These are phyloP conservation scores for Aspergillus sp. DNA, from an alignment of 2,329 filamentous ascomycete species.

Conservation along the genomic window DNA sequence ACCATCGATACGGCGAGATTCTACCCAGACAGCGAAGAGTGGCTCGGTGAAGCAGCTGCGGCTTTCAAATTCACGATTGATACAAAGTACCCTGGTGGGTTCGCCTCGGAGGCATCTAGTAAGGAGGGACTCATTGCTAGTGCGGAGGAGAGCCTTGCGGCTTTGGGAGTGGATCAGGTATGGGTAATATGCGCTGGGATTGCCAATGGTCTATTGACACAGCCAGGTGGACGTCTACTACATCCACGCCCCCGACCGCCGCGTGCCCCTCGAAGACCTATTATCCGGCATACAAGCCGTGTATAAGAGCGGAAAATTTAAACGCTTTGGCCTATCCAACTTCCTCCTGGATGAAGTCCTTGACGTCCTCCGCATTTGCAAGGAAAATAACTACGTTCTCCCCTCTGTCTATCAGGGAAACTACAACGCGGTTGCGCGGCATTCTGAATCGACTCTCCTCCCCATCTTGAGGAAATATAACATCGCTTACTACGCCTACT, in stretches of 20 bases:
- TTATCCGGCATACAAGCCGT: conserved; percentile 37
- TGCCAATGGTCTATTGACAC: neutral
- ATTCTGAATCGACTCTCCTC: conserved; percentile 47
- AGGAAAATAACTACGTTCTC: conserved; percentile 44
- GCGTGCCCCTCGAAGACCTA: conserved; percentile 37
- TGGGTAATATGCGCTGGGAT: neutral
- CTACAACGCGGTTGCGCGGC: conserved; percentile 45
- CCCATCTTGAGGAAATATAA: conserved; percentile 50
- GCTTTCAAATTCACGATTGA: too few relatives aligned
- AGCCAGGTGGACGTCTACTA: conserved; percentile 20
- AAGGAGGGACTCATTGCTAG: too few relatives aligned
- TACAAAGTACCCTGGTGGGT: too few relatives aligned
- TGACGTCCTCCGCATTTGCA: conserved; percentile 41
- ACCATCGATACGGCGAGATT: too few relatives aligned
- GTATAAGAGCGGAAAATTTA: conserved; percentile 39
- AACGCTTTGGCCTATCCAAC: conserved; percentile 48
- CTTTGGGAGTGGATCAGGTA: too few relatives aligned
- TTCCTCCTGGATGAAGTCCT: conserved; percentile 47
- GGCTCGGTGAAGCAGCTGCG: too few relatives aligned
- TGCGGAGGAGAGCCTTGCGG: too few relatives aligned
- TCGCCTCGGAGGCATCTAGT: too few relatives aligned
- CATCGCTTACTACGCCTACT: conserved; percentile 51
- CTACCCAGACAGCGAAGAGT: too few relatives aligned
- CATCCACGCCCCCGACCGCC: conserved; percentile 39
- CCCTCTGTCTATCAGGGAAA: conserved; percentile 54